A percentile compares a stretch with the other conserved stretches of the same genome.
phyloP scores from a whole-genome alignment of 202 grass and related monocot genomes.

The Setaria italica region DNA sequence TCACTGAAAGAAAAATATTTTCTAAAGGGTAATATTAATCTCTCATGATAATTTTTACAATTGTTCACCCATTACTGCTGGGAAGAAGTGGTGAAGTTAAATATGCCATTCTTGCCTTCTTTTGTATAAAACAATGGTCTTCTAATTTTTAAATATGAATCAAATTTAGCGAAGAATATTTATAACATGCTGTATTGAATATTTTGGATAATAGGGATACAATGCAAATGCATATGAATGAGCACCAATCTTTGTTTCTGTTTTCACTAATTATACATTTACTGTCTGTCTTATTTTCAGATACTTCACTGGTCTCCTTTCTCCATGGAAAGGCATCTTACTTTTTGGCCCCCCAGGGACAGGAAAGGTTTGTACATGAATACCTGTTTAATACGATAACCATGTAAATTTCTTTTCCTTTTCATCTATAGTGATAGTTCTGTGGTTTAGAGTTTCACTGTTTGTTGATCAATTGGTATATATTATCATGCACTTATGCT shows the following conservation, averaged over 20 bases:
- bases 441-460: not conserved
- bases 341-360: slow-evolving; percentile 94
- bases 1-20: slow-evolving; percentile 9
- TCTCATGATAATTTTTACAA: not conserved
- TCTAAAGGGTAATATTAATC: not conserved
- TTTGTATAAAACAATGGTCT: not conserved
- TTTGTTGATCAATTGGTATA: not conserved
- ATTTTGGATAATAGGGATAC: not conserved
- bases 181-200: not conserved
- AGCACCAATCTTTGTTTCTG: not conserved
- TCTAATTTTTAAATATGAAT: slow-evolving; percentile 16
- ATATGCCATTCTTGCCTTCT: not conserved
- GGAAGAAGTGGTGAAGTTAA: not conserved
- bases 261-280: slow-evolving; percentile 15
- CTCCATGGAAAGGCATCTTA: slow-evolving; percentile 97
- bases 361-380: slow-evolving; percentile 74
- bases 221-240: not conserved
- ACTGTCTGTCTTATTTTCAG: slow-evolving; percentile 55
- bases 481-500: not conserved
- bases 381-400: slow-evolving; percentile 15
- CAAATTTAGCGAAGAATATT: not conserved
- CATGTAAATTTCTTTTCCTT: slow-evolving; percentile 6
- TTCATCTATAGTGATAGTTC: not conserved
- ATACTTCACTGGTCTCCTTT: slow-evolving; percentile 93
- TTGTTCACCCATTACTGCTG: not conserved